phyloP scores from a whole-genome alignment of 2,329 filamentous ascomycete genomes.

The Plectosphaerella plurivora region DNA sequence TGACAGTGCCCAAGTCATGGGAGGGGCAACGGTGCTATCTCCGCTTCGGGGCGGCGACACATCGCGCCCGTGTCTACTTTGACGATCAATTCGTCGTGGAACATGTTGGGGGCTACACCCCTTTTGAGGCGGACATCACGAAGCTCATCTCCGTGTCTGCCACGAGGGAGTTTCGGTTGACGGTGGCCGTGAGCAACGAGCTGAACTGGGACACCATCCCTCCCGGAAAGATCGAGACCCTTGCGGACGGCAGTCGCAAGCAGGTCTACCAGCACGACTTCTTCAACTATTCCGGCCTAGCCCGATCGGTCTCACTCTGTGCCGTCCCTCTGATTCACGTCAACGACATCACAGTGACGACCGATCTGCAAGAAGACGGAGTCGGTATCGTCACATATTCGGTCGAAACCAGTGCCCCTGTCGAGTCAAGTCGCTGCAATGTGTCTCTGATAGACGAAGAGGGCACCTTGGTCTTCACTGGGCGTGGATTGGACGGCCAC shows the following conservation, averaged over 20 bases:
- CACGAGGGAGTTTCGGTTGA: conserved; percentile 19
- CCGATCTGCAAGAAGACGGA: conserved; percentile 9
- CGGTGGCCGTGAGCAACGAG: conserved; percentile 24
- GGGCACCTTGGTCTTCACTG: conserved; percentile 2
- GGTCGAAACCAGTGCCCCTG: conserved; percentile 1
- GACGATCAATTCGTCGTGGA: conserved; percentile 17
- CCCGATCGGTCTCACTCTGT: conserved; percentile 21
- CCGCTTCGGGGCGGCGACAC: conserved; percentile 20
- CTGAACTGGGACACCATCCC: conserved; percentile 22
- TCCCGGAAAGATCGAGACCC: conserved; percentile 12
- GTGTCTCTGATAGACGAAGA: conserved; percentile 9
- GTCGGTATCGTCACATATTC: conserved; percentile 7
- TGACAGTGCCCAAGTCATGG: conserved; percentile 17
- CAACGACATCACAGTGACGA: conserved; percentile 17
- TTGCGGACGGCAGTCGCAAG: conserved; percentile 11
- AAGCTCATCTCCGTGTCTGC: conserved; percentile 8
- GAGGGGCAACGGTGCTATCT: conserved; percentile 13
- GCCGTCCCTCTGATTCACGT: conserved; percentile 15
- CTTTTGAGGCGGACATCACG: conserved; percentile 20
- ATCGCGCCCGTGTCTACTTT: conserved; percentile 19
- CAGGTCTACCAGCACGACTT: conserved; percentile 24
- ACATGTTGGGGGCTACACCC: conserved; percentile 21
- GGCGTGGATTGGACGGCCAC: conserved; percentile 7
- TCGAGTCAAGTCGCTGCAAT: background rate
- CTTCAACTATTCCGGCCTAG: conserved; percentile 22